phyloP scores from a whole-genome alignment of 1,284 basidiomycete species.

The Cronartium quercuum region DNA sequence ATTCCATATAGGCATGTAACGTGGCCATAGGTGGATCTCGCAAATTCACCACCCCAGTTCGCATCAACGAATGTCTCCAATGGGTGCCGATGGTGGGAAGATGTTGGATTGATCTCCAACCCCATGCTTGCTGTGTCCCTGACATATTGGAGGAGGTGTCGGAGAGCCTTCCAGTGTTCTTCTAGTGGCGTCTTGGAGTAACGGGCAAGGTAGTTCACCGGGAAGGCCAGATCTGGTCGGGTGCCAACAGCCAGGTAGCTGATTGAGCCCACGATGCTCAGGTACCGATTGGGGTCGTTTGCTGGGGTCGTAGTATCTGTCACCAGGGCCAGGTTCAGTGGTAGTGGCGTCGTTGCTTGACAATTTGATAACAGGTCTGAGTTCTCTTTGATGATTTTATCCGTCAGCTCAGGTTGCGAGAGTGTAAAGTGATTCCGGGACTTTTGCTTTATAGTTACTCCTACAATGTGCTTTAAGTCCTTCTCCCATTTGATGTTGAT shows the following conservation, averaged over 20 bases:
- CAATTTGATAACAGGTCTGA: not conserved
- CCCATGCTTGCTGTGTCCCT: not conserved
- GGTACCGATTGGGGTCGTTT: not conserved
- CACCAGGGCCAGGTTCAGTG: not conserved
- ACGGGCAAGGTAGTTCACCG: constrained; percentile 1
- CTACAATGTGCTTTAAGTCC: not conserved
- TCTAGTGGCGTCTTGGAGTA: not conserved
- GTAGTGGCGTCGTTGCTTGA: not conserved
- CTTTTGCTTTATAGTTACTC: not conserved
- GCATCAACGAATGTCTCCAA: not conserved
- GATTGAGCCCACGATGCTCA: not conserved
- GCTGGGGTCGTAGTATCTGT: not conserved
- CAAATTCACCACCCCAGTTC: constrained; percentile 10
- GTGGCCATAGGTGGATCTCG: not conserved
- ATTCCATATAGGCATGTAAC: not conserved
- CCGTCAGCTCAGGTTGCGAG: not conserved
- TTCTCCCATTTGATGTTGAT: constrained; percentile 11
- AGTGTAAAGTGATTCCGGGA: not conserved
- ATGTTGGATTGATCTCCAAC: not conserved
- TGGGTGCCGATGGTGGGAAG: not conserved
- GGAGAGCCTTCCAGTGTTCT: not conserved
- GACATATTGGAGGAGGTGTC: not conserved
- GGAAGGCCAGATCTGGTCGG: not conserved
- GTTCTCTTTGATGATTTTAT: not conserved
- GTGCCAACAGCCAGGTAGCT: constrained; percentile 9